phyloP scores from a whole-genome alignment of 225 moss, liverwort and hornwort genomes.

The Physcomitrium patens region DNA sequence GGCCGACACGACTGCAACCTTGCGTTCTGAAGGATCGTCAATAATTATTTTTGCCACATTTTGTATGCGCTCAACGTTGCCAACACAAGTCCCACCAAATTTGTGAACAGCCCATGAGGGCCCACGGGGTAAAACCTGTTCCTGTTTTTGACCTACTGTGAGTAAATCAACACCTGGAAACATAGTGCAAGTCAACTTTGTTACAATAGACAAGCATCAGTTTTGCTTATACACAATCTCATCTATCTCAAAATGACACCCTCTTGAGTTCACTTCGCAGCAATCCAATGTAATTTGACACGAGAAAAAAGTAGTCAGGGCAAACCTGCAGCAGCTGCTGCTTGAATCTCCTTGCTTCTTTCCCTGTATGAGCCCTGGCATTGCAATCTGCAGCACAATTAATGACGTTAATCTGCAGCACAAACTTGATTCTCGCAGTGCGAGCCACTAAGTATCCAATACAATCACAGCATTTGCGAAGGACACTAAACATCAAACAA shows the following conservation, averaged over 20 bases:
- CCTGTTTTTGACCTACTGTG: slow-evolving; percentile 48
- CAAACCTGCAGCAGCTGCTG: slow-evolving; percentile 54
- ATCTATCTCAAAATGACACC: not conserved
- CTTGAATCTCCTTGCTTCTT: slow-evolving; percentile 36
- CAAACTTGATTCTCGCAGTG: slow-evolving; percentile 1
- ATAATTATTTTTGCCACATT: slow-evolving; percentile 89
- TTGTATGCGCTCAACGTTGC: slow-evolving; percentile 72
- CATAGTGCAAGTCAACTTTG: not conserved
- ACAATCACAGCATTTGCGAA: not conserved
- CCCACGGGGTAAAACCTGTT: slow-evolving; percentile 65
- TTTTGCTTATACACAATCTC: not conserved
- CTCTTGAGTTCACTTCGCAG: slow-evolving; percentile 3
- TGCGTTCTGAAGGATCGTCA: slow-evolving; percentile 76
- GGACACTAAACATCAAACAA: not conserved
- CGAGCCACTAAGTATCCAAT: not conserved
- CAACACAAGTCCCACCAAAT: slow-evolving; percentile 96
- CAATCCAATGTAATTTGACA: not conserved
- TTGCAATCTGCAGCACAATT: slow-evolving; percentile 39
- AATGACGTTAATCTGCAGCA: not conserved
- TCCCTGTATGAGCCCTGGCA: slow-evolving; percentile 20
- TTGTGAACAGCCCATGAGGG: slow-evolving; percentile 92
- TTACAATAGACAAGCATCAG: not conserved
- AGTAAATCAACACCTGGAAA: slow-evolving; percentile 60
- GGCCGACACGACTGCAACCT: slow-evolving; percentile 92
- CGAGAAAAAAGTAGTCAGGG: not conserved